Conservation (phyloP, 2,329 filamentous ascomycete species). For the Cylindrodendrum hubeiense region DNA sequence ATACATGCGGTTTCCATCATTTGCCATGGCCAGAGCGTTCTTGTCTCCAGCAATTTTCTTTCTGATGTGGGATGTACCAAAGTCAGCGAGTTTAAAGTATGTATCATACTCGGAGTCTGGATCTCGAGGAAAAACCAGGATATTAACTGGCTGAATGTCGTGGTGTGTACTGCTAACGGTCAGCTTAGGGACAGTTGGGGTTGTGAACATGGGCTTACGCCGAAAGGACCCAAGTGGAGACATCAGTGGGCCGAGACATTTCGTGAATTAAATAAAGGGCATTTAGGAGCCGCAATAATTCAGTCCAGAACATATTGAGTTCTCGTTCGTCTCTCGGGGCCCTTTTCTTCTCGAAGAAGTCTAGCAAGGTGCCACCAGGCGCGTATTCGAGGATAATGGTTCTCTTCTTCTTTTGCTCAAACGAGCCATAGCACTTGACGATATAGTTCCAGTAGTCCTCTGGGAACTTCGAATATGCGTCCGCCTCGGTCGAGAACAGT, state of each 20-base stretch:
- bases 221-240: background rate
- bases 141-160: constrained; percentile 30
- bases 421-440: constrained; percentile 7
- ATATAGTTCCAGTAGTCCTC: background rate
- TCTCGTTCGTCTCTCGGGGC: background rate
- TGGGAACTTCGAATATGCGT: background rate
- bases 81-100: constrained; percentile 14
- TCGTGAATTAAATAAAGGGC: background rate
- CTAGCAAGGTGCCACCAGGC: background rate
- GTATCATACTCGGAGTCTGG: constrained; percentile 11
- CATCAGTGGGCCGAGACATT: background rate
- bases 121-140: constrained; percentile 18
- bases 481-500: constrained; percentile 6
- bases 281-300: constrained; percentile 4
- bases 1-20: constrained; percentile 26
- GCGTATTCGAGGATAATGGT: constrained; percentile 25
- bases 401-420: background rate
- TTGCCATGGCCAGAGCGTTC: background rate
- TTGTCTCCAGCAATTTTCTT: background rate
- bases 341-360: background rate
- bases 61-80: constrained; percentile 14
- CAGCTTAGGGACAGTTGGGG: background rate
- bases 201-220: background rate
- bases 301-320: background rate
- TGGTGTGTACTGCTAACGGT: constrained; percentile 18